Evolutionary conservation across 106 monocot genomes (phyloP).

Genomic region (Dendrobium chrysotoxum): DNA sequence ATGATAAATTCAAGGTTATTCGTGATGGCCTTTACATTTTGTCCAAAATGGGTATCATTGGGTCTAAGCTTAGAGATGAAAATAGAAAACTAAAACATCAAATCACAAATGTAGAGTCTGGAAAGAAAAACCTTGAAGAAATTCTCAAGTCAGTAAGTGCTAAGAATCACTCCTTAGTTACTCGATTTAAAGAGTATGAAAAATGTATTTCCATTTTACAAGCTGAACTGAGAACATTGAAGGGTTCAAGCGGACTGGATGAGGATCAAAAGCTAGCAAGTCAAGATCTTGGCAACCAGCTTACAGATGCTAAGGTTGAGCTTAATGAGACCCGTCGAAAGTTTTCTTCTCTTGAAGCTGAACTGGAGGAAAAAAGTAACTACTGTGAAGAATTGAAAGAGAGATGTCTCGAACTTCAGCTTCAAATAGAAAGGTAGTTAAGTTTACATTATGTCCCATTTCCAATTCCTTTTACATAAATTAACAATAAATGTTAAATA

Average conservation of each 20-base stretch:
- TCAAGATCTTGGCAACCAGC: constrained; percentile 21
- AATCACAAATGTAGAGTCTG: constrained; percentile 10
- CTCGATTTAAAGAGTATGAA: constrained; percentile 27
- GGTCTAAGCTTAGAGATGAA: constrained; percentile 23
- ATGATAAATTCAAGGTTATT: constrained; percentile 6
- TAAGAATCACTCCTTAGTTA: constrained; percentile 19
- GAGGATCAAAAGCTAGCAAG: constrained; percentile 21
- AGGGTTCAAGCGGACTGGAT: constrained; percentile 15
- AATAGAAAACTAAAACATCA: constrained; percentile 13
- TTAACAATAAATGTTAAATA: not conserved
- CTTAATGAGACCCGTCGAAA: constrained; percentile 21
- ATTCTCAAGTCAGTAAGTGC: constrained; percentile 2
- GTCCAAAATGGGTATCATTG: constrained; percentile 12
- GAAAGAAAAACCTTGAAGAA: constrained; percentile 16
- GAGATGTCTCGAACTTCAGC: constrained; percentile 33
- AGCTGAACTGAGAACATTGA: constrained; percentile 22
- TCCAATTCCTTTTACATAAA: not conserved
- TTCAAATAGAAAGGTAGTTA: constrained; percentile 45
- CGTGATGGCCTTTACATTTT: constrained; percentile 8
- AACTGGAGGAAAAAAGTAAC: constrained; percentile 21
- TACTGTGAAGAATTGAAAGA: constrained; percentile 33
- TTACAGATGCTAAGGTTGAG: constrained; percentile 25
- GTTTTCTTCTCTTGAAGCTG: constrained; percentile 30
- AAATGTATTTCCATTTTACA: constrained; percentile 23
- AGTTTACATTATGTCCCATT: not conserved